Conservation (phyloP, 371 early-diverging fungal genomes). For the Funneliformis caledonium region DNA sequence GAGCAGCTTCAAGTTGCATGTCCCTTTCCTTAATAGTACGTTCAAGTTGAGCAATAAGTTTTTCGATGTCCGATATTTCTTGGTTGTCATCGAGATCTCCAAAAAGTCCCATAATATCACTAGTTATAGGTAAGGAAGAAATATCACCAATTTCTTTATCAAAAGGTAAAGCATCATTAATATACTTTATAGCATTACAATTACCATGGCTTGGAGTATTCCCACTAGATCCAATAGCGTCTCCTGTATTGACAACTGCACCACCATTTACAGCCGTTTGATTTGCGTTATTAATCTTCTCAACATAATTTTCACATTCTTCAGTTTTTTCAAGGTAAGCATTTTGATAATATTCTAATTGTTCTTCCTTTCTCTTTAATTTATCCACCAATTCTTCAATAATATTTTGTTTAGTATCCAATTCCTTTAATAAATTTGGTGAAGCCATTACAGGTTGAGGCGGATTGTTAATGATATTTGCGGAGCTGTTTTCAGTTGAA, state of each 20-base stretch:
- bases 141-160: conserved; percentile 3
- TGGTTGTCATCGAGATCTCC: conserved; percentile 17
- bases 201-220: background rate
- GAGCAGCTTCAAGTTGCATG: conserved; percentile 33
- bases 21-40: conserved; percentile 34
- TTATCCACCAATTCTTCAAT: conserved; percentile 36
- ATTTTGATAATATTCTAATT: conserved; percentile 40
- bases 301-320: conserved; percentile 27
- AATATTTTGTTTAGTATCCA: conserved; percentile 31
- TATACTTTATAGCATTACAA: conserved; percentile 3
- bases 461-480: background rate
- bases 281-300: background rate
- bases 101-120: conserved; percentile 35
- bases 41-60: conserved; percentile 33
- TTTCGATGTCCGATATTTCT: conserved; percentile 26
- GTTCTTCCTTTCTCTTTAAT: conserved; percentile 38
- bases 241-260: background rate
- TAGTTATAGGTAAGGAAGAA: conserved; percentile 34
- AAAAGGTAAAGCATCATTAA: background rate
- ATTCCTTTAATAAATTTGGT: conserved; percentile 17
- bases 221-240: background rate
- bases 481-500: background rate
- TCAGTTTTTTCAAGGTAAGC: conserved; percentile 34
- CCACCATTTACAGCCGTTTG: background rate
- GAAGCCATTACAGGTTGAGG: background rate